Base-by-base conservation (phyloP, 2,329 filamentous ascomycete species). In the Trichoderma citrinoviride region DNA sequence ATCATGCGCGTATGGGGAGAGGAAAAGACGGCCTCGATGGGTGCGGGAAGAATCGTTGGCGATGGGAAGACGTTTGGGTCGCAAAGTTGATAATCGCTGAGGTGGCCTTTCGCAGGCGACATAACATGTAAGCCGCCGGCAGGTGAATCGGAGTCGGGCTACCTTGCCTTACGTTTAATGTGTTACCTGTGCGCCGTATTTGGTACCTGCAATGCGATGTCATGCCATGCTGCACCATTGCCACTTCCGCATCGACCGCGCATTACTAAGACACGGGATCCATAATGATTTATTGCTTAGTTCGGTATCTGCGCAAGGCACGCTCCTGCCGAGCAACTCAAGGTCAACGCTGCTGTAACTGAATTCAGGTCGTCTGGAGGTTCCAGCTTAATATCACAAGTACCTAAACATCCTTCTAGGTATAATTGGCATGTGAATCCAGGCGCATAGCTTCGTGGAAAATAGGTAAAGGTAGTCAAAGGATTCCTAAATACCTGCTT, bases 21-120 rank as follows among this genome's bases (percentile, higher is more conserved):
- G 21, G 33, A 14, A 37, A 14, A 14, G 33, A 37, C 33, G n/a
- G 21, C 27, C 40, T 27, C 40, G 54, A 29, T 55, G 40, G 27
- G 47, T 25, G 25, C 33, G 23, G 21, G 54, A 3, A 37, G 27
- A n/a, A 6, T 37, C 43, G 60, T 25, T 29, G 40, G 41, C 27
- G 37, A 46, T 43, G 40, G 41, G 60, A 47, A n/a, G n/a, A n/a
- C n/a, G 37, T 54, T 49, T 25, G 25, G 49, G 27, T 15, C 29
- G 50, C 19, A 40, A 40, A 49, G 19, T 46, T 25, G 37, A 55
- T 21, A 47, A 40, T 8, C 14, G 60, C 3, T 63, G 60, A 63
- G 41, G 60, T 63, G 60, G 49, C 60, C 60, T 63, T 63, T 43
- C 15, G 17, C 37, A 53, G 33, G 33, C 57, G 27, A 52, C 17